Evolutionary conservation across 495 filamentous ascomycete genomes (phyloP).

Genomic region (Daldinia childiae): DNA sequence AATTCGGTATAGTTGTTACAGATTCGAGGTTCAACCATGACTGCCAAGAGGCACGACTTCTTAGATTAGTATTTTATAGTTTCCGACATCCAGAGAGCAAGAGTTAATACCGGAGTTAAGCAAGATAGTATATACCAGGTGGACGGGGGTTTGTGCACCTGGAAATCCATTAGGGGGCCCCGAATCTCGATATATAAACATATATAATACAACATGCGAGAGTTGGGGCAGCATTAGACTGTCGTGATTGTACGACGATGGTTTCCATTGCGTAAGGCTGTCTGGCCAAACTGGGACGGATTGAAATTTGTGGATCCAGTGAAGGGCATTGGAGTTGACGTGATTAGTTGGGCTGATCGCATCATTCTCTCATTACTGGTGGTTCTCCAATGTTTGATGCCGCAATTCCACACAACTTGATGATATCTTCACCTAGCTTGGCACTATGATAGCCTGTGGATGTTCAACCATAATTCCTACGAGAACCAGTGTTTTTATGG

Average conservation of each 20-base stretch:
- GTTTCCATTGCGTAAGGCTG: conserved; percentile 38
- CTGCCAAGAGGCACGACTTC: conserved; percentile 15
- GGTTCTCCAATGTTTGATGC: conserved; percentile 33
- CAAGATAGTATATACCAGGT: not conserved
- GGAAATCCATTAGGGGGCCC: conserved; percentile 25
- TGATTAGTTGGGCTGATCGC: conserved; percentile 47
- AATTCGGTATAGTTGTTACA: conserved; percentile 17
- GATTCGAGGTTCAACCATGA: conserved; percentile 28
- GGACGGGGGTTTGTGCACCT: not conserved
- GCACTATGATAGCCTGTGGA: not conserved
- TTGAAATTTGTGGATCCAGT: conserved; percentile 46
- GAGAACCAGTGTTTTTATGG: not conserved
- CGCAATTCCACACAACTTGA: conserved; percentile 31
- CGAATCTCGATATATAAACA: conserved; percentile 23
- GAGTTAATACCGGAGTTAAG: conserved; percentile 4
- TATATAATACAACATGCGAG: conserved; percentile 26
- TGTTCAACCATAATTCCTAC: not conserved
- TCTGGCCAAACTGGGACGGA: conserved; percentile 35
- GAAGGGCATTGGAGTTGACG: conserved; percentile 43
- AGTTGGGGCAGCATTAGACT: conserved; percentile 30
- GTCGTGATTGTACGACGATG: conserved; percentile 42
- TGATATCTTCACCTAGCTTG: conserved; percentile 31
- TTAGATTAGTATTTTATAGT: not conserved
- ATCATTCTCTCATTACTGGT: conserved; percentile 37
- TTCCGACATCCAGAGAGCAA: conserved; percentile 3